phyloP scores from a whole-genome alignment of 768 basidiomycete genomes.

The Hygrocybe punicea region DNA sequence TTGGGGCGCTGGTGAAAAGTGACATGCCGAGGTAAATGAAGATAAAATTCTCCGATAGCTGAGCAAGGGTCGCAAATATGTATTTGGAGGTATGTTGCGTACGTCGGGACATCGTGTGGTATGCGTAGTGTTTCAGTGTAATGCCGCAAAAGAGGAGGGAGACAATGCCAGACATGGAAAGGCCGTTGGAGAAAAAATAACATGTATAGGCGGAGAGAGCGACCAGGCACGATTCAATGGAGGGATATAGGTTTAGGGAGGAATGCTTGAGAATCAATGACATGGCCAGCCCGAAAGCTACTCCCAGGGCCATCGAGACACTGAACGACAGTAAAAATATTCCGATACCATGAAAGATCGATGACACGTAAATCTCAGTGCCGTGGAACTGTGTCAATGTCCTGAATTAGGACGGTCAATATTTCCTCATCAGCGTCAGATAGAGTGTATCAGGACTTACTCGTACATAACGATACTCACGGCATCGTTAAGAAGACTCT shows the following conservation, averaged over 20 bases:
- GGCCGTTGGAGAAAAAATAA: slow-evolving; percentile 98
- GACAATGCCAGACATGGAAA: slow-evolving; percentile 94
- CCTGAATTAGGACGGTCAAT: slow-evolving; percentile 38
- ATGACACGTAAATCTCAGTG: slow-evolving; percentile 77
- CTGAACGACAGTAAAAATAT: slow-evolving; percentile 96
- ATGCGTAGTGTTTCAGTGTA: slow-evolving; percentile 99
- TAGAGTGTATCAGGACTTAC: slow-evolving; percentile 51
- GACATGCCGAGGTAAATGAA: slow-evolving; percentile 98
- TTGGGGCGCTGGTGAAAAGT: slow-evolving; percentile 87
- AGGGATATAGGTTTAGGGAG: slow-evolving; percentile 78
- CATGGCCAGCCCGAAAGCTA: slow-evolving; percentile 85
- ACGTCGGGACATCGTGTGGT: slow-evolving; percentile 95
- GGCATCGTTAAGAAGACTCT: slow-evolving; percentile 95
- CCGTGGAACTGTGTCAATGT: slow-evolving; percentile 92
- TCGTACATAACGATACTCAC: slow-evolving; percentile 99
- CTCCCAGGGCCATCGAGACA: slow-evolving; percentile 91
- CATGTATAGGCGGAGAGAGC: slow-evolving; percentile 92
- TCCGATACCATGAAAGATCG: slow-evolving; percentile 93
- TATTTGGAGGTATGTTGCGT: slow-evolving; percentile 94
- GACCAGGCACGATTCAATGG: slow-evolving; percentile 95
- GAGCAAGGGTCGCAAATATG: slow-evolving; percentile 91
- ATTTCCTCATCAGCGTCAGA: not conserved
- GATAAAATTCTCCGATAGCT: slow-evolving; percentile 97
- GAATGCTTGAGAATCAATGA: slow-evolving; percentile 95
- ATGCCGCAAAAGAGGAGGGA: slow-evolving; percentile 98